Evolutionary conservation across 495 filamentous ascomycete species (phyloP).

Genomic region (Aspergillus saccharolyticus): DNA sequence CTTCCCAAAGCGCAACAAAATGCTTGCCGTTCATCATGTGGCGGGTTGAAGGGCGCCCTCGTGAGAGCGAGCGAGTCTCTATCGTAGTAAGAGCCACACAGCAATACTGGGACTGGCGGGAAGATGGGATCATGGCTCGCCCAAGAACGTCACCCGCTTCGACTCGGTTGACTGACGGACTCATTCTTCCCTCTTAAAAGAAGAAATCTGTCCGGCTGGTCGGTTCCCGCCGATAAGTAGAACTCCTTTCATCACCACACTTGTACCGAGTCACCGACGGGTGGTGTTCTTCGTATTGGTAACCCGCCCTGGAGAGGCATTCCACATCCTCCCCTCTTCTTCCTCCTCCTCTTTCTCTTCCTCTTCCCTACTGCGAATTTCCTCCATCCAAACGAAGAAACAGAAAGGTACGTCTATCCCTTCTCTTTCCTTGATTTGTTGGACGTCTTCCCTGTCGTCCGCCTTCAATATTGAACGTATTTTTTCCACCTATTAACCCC

Average conservation of each 20-base stretch:
- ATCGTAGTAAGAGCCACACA: slow-evolving; percentile 20
- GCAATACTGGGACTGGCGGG: slow-evolving; percentile 4
- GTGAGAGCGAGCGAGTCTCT: slow-evolving; percentile 1
- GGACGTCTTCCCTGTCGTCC: neutral
- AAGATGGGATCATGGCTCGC: neutral
- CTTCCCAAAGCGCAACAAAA: neutral
- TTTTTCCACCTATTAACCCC: neutral
- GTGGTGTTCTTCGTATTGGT: slow-evolving; percentile 13
- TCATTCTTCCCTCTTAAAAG: slow-evolving; percentile 3
- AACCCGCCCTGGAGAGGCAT: neutral
- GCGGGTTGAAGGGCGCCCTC: neutral
- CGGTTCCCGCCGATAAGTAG: slow-evolving; percentile 9
- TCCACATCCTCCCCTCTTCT: neutral
- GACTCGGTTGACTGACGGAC: slow-evolving; percentile 5
- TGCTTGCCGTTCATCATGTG: neutral
- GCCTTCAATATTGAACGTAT: neutral
- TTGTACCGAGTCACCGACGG: neutral
- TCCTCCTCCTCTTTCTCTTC: too few relatives aligned
- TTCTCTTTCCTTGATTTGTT: neutral
- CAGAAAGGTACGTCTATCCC: slow-evolving; percentile 3
- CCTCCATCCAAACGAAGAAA: neutral
- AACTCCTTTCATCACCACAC: slow-evolving; percentile 4
- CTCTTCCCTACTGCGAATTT: neutral
- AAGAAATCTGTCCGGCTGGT: neutral
- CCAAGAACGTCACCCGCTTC: neutral